A percentile compares a stretch with the other conserved stretches of the same genome.
These are phyloP conservation scores for Kazachstania sp. DNA, from an alignment of 1,139 yeast genomes.

Conservation along the genomic window DNA sequence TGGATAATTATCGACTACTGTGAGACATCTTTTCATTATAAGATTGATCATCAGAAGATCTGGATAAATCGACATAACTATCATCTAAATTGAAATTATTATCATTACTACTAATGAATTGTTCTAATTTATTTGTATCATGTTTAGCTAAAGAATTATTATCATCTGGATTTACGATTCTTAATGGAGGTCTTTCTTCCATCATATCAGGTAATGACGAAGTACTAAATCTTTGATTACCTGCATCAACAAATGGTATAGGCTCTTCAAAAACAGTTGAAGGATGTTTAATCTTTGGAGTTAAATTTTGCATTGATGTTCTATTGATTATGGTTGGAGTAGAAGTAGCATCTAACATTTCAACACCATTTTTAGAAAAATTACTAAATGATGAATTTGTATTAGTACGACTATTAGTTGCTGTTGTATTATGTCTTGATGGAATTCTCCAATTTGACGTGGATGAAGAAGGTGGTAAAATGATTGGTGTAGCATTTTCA, in stretches of 20 bases:
- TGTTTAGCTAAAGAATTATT: not conserved
- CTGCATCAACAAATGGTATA: constrained; percentile 9
- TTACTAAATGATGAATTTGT: constrained; percentile 1
- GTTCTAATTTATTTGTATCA: constrained; percentile 1
- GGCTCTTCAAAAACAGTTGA: constrained; percentile 23
- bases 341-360: not conserved
- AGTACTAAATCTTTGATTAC: constrained; percentile 46
- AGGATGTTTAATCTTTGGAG: constrained; percentile 2
- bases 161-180: constrained; percentile 20
- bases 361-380: constrained; percentile 1
- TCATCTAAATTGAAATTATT: constrained; percentile 1
- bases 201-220: constrained; percentile 59
- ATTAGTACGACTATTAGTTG: not conserved
- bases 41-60: constrained; percentile 4
- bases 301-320: constrained; percentile 5
- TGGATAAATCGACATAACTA: constrained; percentile 1
- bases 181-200: constrained; percentile 22
- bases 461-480: constrained; percentile 11
- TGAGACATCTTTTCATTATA: constrained; percentile 3
- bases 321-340: constrained; percentile 4
- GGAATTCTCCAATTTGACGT: constrained; percentile 11
- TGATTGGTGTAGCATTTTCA: constrained; percentile 22
- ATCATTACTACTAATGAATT: not conserved
- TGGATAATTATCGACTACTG: not conserved
- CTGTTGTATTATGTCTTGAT: constrained; percentile 13